Evolutionary conservation across 305 asterid genomes (phyloP).

Genomic region (Plantago coronopus): DNA sequence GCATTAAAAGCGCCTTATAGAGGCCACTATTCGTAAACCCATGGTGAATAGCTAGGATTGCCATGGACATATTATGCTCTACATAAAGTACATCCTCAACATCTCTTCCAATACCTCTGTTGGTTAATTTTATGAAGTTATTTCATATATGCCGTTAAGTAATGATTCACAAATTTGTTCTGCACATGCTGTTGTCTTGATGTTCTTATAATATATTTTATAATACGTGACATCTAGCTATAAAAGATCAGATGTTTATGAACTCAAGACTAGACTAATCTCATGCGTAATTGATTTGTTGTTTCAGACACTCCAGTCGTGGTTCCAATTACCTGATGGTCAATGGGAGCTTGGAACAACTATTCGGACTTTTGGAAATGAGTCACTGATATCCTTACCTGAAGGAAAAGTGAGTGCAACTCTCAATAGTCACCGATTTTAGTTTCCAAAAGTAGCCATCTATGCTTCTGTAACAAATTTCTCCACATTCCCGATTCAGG

Average conservation of each 20-base stretch:
- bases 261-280: constrained; percentile 3
- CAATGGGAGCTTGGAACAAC: constrained; percentile 89
- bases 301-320: constrained; percentile 75
- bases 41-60: too few species aligned
- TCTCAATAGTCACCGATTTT: constrained; percentile 10
- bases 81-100: too few species aligned
- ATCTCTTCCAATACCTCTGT: too few species aligned
- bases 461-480: constrained; percentile 21
- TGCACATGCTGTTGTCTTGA: too few species aligned
- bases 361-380: constrained; percentile 62
- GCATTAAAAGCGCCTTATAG: too few species aligned
- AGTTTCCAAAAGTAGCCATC: constrained; percentile 14
- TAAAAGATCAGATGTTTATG: not conserved
- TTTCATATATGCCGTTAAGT: too few species aligned
- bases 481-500: constrained; percentile 36
- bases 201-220: not conserved
- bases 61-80: too few species aligned
- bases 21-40: too few species aligned
- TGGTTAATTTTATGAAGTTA: too few species aligned
- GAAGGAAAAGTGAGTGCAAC: constrained; percentile 72
- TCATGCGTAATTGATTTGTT: constrained; percentile 24
- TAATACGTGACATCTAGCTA: not conserved
- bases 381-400: constrained; percentile 61
- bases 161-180: too few species aligned
- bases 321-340: constrained; percentile 94